A percentile compares a stretch with the other conserved stretches of the same genome.
Evolutionary conservation across 495 filamentous ascomycete genomes (phyloP).

Genomic region (Penicillium paxilli): DNA sequence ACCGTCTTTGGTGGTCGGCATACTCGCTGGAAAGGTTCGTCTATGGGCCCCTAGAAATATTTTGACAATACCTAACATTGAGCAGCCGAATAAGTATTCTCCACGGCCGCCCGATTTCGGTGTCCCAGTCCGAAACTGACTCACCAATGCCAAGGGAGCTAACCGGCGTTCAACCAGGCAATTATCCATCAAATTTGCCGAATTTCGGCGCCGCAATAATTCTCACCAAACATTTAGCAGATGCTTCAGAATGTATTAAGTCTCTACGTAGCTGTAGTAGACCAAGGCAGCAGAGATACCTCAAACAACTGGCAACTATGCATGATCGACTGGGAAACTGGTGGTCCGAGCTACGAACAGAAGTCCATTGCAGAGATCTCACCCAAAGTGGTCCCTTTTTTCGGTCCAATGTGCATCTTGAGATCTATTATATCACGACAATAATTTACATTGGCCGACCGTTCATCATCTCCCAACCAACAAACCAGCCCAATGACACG

Average conservation of each 20-base stretch:
- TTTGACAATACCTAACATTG: not conserved
- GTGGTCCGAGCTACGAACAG: slow-evolving; percentile 43
- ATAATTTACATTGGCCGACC: slow-evolving; percentile 48
- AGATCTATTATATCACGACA: slow-evolving; percentile 42
- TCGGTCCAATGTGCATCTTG: slow-evolving; percentile 43
- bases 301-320: not conserved
- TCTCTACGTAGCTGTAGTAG: not conserved
- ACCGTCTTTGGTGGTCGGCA: slow-evolving; percentile 48
- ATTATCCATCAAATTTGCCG: slow-evolving; percentile 29
- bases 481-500: too few relatives aligned
- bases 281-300: not conserved
- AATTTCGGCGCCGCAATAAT: slow-evolving; percentile 41
- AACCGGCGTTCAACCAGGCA: slow-evolving; percentile 34
- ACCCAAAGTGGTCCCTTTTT: slow-evolving; percentile 34
- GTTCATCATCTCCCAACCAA: slow-evolving; percentile 42
- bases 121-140: slow-evolving; percentile 41
- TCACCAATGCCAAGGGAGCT: slow-evolving; percentile 10
- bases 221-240: slow-evolving; percentile 25
- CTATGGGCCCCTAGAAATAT: not conserved
- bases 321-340: slow-evolving; percentile 15
- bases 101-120: slow-evolving; percentile 44
- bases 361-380: slow-evolving; percentile 33
- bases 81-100: slow-evolving; percentile 38
- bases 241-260: not conserved
- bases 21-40: slow-evolving; percentile 46